Percentiles rank a stretch among this genome's conserved stretches.
phyloP scores from a whole-genome alignment of 805 yeast genomes.

The Lipomyces lipofer region DNA sequence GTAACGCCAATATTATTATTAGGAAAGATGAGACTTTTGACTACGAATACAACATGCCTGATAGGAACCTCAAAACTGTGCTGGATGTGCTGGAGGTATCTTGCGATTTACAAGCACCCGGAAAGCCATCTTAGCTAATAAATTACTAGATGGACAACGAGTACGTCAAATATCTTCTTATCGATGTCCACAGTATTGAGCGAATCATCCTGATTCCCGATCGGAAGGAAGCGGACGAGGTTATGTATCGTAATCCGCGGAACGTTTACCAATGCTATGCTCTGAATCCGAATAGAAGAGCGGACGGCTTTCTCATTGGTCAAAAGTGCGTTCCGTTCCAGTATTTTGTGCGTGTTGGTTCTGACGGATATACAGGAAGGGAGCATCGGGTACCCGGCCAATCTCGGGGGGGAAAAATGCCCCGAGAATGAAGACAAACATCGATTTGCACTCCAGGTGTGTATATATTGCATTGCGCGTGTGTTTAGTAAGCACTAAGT shows the following conservation, averaged over 20 bases:
- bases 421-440: slow-evolving; percentile 32
- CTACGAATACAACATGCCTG: slow-evolving; percentile 50
- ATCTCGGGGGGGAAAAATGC: slow-evolving; percentile 39
- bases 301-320: slow-evolving; percentile 48
- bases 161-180: slow-evolving; percentile 57
- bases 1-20: slow-evolving; percentile 47
- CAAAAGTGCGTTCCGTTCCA: slow-evolving; percentile 20
- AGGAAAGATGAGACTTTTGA: slow-evolving; percentile 61
- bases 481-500: no score
- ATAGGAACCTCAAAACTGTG: slow-evolving; percentile 47
- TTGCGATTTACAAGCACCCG: background rate
- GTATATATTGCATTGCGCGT: no score
- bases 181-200: slow-evolving; percentile 63
- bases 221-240: slow-evolving; percentile 52
- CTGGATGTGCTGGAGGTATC: slow-evolving; percentile 55
- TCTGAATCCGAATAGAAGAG: slow-evolving; percentile 45
- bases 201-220: slow-evolving; percentile 54
- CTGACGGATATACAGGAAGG: no score
- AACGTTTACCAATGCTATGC: slow-evolving; percentile 50
- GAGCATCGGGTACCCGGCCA: slow-evolving; percentile 57
- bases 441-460: slow-evolving; percentile 7
- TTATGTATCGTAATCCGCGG: slow-evolving; percentile 41
- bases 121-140: background rate
- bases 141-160: slow-evolving; percentile 48
- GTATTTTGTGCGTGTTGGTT: no score